phyloP scores from a whole-genome alignment of 2,329 filamentous ascomycete species.

The Metarhizium album region DNA sequence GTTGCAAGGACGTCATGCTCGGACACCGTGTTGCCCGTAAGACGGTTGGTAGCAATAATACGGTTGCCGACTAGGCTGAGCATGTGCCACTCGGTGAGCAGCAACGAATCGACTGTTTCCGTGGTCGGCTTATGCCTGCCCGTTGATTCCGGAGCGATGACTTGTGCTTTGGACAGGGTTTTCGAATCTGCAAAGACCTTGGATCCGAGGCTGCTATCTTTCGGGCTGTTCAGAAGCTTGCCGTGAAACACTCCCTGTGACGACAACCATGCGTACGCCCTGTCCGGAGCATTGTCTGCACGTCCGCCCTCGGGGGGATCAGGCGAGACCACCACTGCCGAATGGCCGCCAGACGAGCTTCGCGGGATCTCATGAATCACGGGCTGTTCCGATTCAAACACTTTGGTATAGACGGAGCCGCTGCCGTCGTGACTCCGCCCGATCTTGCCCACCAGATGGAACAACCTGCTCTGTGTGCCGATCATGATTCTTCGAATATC shows the following conservation, averaged over 20 bases:
- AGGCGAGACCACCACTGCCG: slow-evolving; percentile 65
- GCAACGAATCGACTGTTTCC: slow-evolving; percentile 68
- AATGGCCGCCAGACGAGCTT: slow-evolving; percentile 42
- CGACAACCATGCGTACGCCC: slow-evolving; percentile 83
- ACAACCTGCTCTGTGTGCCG: slow-evolving; percentile 64
- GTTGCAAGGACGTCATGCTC: slow-evolving; percentile 77
- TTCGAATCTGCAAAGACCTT: slow-evolving; percentile 72
- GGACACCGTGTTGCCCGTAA: slow-evolving; percentile 78
- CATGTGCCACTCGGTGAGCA: slow-evolving; percentile 89
- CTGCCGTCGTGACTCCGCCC: slow-evolving; percentile 69
- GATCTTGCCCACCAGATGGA: slow-evolving; percentile 72
- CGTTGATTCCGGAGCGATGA: slow-evolving; percentile 56
- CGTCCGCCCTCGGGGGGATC: slow-evolving; percentile 48
- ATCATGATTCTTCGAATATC: slow-evolving; percentile 72
- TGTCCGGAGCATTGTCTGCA: slow-evolving; percentile 54
- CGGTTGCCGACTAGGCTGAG: slow-evolving; percentile 72
- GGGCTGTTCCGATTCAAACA: slow-evolving; percentile 83
- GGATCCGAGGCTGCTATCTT: slow-evolving; percentile 53
- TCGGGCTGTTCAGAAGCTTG: slow-evolving; percentile 54
- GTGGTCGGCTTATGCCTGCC: slow-evolving; percentile 55
- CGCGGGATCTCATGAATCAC: slow-evolving; percentile 61
- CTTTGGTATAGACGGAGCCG: slow-evolving; percentile 71
- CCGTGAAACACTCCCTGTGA: slow-evolving; percentile 82
- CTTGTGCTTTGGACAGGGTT: slow-evolving; percentile 61
- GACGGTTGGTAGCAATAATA: slow-evolving; percentile 73